Conservation (phyloP, 2,329 filamentous ascomycete species). For the Fonsecaea monophora region DNA sequence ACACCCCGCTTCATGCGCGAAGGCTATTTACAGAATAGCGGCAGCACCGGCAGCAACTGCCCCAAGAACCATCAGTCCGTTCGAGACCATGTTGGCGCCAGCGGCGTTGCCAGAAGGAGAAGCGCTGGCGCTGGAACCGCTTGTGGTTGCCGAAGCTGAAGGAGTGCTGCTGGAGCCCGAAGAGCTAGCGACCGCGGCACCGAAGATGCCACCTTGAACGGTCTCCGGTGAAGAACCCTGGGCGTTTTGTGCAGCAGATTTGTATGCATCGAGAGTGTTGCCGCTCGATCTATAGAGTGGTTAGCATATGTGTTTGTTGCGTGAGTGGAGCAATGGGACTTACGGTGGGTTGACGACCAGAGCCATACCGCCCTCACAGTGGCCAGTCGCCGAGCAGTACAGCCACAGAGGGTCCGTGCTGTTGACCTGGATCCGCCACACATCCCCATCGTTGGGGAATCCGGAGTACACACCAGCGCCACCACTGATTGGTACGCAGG, state of each 20-base stretch:
- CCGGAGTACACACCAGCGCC: slow-evolving; percentile 54
- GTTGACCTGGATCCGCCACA: slow-evolving; percentile 57
- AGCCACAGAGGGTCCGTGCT: slow-evolving; percentile 57
- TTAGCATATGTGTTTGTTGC: not conserved
- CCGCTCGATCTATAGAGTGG: slow-evolving; percentile 12
- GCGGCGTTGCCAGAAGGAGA: slow-evolving; percentile 25
- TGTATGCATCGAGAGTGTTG: slow-evolving; percentile 37
- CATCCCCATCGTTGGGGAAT: slow-evolving; percentile 44
- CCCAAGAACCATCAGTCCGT: slow-evolving; percentile 29
- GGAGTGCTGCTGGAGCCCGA: slow-evolving; percentile 12
- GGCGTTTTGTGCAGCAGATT: slow-evolving; percentile 31
- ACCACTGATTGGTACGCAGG: slow-evolving; percentile 55
- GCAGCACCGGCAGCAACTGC: slow-evolving; percentile 31
- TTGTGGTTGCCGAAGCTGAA: slow-evolving; percentile 9
- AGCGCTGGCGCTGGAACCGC: slow-evolving; percentile 14
- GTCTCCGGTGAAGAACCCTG: slow-evolving; percentile 27
- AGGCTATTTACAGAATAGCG: slow-evolving; percentile 27
- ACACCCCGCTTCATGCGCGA: not conserved
- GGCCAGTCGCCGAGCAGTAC: slow-evolving; percentile 59
- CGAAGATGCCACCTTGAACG: slow-evolving; percentile 34
- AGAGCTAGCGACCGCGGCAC: slow-evolving; percentile 18
- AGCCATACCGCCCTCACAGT: slow-evolving; percentile 60
- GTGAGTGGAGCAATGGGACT: slow-evolving; percentile 16
- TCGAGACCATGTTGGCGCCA: slow-evolving; percentile 19
- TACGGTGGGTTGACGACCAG: slow-evolving; percentile 59